Base-by-base conservation (phyloP, 2,329 filamentous ascomycete species). In the Aplosporella prunicola region DNA sequence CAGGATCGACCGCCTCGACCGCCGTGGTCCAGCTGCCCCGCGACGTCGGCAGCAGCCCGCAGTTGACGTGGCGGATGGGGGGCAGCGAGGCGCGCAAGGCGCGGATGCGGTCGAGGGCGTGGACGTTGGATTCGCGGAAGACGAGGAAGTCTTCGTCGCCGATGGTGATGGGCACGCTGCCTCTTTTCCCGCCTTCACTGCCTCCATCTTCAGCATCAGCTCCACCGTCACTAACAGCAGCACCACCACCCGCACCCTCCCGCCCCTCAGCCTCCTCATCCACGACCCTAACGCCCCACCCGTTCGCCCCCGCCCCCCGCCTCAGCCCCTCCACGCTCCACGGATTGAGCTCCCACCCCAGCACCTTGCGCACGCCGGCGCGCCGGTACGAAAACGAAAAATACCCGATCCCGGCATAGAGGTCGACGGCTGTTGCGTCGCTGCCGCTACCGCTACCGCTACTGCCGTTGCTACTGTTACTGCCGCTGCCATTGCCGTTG, bases 381-480 rank as follows among this genome's bases (percentile, higher is more conserved):
- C 66, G 69, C 5, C 79, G 72, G 60, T 94, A 95, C 20, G 77
- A 82, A 52, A 95, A 93, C 3, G 82, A 76, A 60, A 96, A 95
- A 61, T 95, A 95, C 5, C 89, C 89, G 46, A 95, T 94, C 0
- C 89, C 89, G 0, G 83, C 85, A 62, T 93, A 95, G 42, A 96
- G 64, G 57, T 96, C 89, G 1, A 93, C 73, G 2, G 60, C 64
- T 43, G 20, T 39, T 11, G 37, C 34, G 14, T 54, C 29, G 10
- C 28, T 14, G n/a, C 22, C n/a, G 22, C 22, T n/a, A 24, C 8
- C 22, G 22, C 22, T 8, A 24, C 22, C n/a, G n/a, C n/a, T n/a
- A n/a, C n/a, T n/a, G n/a, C n/a, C n/a, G n/a, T n/a, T n/a, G n/a
- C n/a, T n/a, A n/a, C n/a, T n/a, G n/a, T n/a, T n/a, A n/a, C n/a